Conservation (phyloP, 805 yeast species). For the Lipomyces starkeyi region DNA sequence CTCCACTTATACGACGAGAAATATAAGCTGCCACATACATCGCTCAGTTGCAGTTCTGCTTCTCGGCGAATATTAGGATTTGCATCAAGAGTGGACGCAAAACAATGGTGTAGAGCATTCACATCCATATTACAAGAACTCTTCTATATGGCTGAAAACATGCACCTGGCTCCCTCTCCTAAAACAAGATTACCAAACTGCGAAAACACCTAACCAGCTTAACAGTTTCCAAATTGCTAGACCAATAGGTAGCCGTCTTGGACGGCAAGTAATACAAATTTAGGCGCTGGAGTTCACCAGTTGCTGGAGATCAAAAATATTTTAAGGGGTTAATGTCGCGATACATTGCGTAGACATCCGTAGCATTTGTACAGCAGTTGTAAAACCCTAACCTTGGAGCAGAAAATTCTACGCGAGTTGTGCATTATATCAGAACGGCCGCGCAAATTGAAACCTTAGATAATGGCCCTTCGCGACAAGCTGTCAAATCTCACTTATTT, state of each 20-base stretch:
- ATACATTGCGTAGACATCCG: background rate
- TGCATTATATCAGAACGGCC: background rate
- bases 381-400: background rate
- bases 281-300: background rate
- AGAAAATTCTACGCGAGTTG: background rate
- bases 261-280: background rate
- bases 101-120: slow-evolving; percentile 69
- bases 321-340: background rate
- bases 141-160: background rate
- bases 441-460: background rate
- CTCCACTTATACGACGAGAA: background rate
- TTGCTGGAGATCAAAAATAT: background rate
- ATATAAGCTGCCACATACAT: slow-evolving; percentile 31
- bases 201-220: background rate
- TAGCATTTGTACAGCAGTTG: background rate
- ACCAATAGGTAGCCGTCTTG: background rate
- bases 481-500: background rate
- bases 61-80: slow-evolving; percentile 63
- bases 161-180: background rate
- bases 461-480: background rate
- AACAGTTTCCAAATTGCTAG: background rate
- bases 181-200: background rate
- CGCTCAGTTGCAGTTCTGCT: slow-evolving; percentile 71
- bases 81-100: slow-evolving; percentile 77
- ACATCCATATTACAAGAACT: slow-evolving; percentile 62